These are phyloP conservation scores for Boletus barrowsii DNA, from an alignment of 768 basidiomycete genomes.

Conservation along the genomic window DNA sequence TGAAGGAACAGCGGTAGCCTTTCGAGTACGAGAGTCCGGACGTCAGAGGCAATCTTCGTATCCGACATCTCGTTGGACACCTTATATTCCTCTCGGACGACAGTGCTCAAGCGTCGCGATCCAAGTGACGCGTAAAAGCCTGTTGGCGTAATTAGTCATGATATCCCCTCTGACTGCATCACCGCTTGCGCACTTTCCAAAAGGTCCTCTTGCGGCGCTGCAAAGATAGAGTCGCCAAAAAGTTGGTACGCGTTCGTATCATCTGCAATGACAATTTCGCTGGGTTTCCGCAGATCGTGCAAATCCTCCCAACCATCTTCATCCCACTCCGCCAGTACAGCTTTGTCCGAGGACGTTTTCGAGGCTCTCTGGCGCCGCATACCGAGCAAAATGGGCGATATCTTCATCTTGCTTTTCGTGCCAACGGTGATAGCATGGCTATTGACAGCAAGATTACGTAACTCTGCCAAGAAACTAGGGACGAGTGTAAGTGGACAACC, in stretches of 20 bases:
- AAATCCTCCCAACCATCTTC: slow-evolving; percentile 71
- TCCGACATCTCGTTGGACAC: slow-evolving; percentile 49
- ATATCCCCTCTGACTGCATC: not conserved
- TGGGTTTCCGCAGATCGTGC: slow-evolving; percentile 69
- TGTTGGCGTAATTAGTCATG: slow-evolving; percentile 21
- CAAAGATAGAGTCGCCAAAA: slow-evolving; percentile 74
- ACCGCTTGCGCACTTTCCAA: slow-evolving; percentile 60
- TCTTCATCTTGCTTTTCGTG: slow-evolving; percentile 60
- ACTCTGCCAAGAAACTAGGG: slow-evolving; percentile 73
- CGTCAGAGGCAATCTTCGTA: slow-evolving; percentile 48
- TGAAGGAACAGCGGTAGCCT: slow-evolving; percentile 88
- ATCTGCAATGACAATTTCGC: slow-evolving; percentile 79
- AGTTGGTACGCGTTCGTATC: slow-evolving; percentile 77
- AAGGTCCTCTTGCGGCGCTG: slow-evolving; percentile 85
- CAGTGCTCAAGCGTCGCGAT: slow-evolving; percentile 62
- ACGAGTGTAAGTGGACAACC: not conserved
- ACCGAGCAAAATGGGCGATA: slow-evolving; percentile 69
- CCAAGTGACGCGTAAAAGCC: slow-evolving; percentile 79
- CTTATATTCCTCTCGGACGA: slow-evolving; percentile 78
- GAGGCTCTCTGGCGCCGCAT: slow-evolving; percentile 52
- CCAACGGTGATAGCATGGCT: slow-evolving; percentile 47
- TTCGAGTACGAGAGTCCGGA: slow-evolving; percentile 68
- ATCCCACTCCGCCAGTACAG: slow-evolving; percentile 35
- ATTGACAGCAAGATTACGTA: slow-evolving; percentile 86
- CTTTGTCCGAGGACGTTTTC: slow-evolving; percentile 21